Base-by-base conservation (phyloP, 1,284 basidiomycete species). In the Ceratobasidium theobromae region DNA sequence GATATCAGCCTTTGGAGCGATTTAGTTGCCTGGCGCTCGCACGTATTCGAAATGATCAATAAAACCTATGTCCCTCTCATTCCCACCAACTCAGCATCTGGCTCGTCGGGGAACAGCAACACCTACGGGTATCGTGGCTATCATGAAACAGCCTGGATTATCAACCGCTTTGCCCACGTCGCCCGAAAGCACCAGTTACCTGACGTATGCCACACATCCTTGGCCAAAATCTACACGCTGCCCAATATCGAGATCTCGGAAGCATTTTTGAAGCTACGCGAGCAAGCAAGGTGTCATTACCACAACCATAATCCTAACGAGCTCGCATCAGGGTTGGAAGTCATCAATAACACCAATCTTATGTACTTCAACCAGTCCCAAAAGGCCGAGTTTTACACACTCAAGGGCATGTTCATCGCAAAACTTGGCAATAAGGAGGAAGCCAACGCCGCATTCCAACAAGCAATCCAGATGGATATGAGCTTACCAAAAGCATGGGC, bases 181-280 rank as follows among this genome's bases (percentile, higher is more conserved):
- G 96, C 98, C 27, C 84, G 97, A 68, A 98, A 99, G 78, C 97
- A 99, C 74, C 92, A 96, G 69, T 83, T 99, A 9, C 84, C 95
- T 57, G 96, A 99, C 60, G 96, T 98, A 58, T 99, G 98, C 79
- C 95, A 95, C 78, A 92, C 84, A 14, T 91, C 92, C 0, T 82
- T 99, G 71, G 97, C 93, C 75, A 98, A 95, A 80, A 99, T 99
- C 74, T 99, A 99, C 78, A 97, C 94, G 0, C 79, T 99, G 38
- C 98, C 98, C 23, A 99, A 99, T 77, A 99, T 99, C 78, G 97
- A 99, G 79, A 99, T 99, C 72, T 97, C 97, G 1, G 97, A 99
- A 76, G 97, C 98, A 1, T 99, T 99, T 83, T 82, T 99, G 68
- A 99, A 99, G 79, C 85, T 99, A 35, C 89, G 98, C 57, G 98